Evolutionary conservation across 352 stramenopile species (phyloP).

Genomic region (Phytophthora cryptogea): DNA sequence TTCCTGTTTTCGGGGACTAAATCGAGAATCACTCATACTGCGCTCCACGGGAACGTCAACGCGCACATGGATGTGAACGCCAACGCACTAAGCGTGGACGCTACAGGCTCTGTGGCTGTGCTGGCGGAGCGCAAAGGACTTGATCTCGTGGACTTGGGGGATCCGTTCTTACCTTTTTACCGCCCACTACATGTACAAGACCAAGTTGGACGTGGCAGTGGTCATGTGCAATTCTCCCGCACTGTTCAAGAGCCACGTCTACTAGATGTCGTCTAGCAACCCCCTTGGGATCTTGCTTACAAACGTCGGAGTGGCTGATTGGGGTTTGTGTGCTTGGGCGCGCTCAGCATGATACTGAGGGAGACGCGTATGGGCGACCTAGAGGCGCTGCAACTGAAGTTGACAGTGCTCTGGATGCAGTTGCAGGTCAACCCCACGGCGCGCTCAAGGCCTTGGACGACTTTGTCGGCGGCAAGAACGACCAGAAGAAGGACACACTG

Average conservation of each 20-base stretch:
- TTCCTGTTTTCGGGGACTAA: too few relatives aligned
- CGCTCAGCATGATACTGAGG: slow-evolving; percentile 82
- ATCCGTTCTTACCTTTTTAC: slow-evolving; percentile 45
- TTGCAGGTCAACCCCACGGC: slow-evolving; percentile 62
- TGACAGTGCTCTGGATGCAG: slow-evolving; percentile 76
- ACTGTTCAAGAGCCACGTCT: slow-evolving; percentile 60
- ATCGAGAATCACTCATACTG: slow-evolving; percentile 13
- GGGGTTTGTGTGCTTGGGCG: slow-evolving; percentile 78
- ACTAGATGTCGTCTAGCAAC: slow-evolving; percentile 70
- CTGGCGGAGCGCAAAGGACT: slow-evolving; percentile 71
- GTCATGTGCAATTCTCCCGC: slow-evolving; percentile 80
- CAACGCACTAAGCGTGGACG: slow-evolving; percentile 73
- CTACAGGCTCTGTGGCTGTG: slow-evolving; percentile 65
- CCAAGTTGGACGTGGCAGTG: slow-evolving; percentile 79
- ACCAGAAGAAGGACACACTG: slow-evolving; percentile 35
- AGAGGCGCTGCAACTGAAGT: slow-evolving; percentile 54
- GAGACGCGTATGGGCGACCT: slow-evolving; percentile 63
- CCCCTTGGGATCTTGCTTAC: too few relatives aligned
- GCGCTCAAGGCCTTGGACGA: slow-evolving; percentile 79
- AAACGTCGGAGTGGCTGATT: too few relatives aligned
- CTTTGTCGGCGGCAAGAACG: slow-evolving; percentile 41
- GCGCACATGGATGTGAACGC: slow-evolving; percentile 72
- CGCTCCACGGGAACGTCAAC: slow-evolving; percentile 58
- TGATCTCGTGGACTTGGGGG: slow-evolving; percentile 74
- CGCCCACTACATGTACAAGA: slow-evolving; percentile 79